Evolutionary conservation across 129 eudicot species (phyloP), one percentile per base, ranked within the genome.

Genomic region (Flaveria trinervia): DNA sequence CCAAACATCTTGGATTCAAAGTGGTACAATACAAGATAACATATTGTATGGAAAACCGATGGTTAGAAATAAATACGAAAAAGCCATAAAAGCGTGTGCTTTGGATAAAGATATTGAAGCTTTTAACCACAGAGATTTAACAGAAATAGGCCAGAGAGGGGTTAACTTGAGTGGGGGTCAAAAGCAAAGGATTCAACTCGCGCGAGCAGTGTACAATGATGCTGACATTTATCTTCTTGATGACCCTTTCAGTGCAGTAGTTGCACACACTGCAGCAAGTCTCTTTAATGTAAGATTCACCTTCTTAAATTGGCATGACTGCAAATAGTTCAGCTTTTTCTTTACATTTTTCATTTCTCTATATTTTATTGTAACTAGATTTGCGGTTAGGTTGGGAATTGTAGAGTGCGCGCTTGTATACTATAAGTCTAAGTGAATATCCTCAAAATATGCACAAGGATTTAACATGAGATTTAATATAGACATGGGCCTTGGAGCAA

Each of bases 121-220:
- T 68, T 86, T 93, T 60, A 81, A 70, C 36, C 86, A 88, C 77
- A 89, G 96, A 16, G 96, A 93, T 78, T 83, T 86, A 16, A 92
- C 94, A 13, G 94, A 89, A 87, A 90, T 92, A 44, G 92, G 98
- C 0, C 90, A 92, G 49, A 77, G 98, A 83, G 96, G 98, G 46
- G 84, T 92, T 70, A 90, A 92, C 56, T 65, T 90, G 89, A 93
- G 98, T 75, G 91, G 98, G 6, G 98, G 98, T 49, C 96, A 93
- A 72, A 93, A 90, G 67, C 98, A 93, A 72, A 86, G 98, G 77
- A 82, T 93, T 80, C 98, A 93, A 78, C 90, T 93, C 13, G 92
- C 90, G 12, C 89, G 98, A 51, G 95, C 95, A 16, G 92, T 93
- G 16, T 93, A 93, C 60, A 81, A 85, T 62, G 95, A 93, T 80